Base-by-base conservation (phyloP, 1,284 basidiomycete species). In the Cryptococcus maquisensis region DNA sequence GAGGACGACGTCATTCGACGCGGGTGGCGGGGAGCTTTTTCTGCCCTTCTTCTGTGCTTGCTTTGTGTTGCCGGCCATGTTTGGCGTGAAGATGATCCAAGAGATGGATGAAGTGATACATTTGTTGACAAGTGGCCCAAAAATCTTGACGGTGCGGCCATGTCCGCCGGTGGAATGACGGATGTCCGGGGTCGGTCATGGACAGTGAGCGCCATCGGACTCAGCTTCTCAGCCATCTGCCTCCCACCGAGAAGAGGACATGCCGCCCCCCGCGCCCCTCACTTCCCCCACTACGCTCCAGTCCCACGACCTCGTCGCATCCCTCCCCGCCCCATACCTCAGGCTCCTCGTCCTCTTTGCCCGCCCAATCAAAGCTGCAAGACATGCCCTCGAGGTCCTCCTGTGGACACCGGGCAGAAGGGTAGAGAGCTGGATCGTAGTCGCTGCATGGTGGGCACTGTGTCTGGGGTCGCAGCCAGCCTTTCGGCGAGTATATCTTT, bases 381-480 rank as follows among this genome's bases (percentile, higher is more conserved):
- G 83, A n/a, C 76, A 75, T 55, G 49, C 72, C 0, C 67, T 81
- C 2, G 83, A 89, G 67, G 74, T 87, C 0, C 36, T 84, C 10
- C 80, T 79, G 57, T 92, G 89, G 89, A 76, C 79, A 43, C 74
- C 79, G 0, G 68, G 77, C 21, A 71, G 77, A 9, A 83, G 82
- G 78, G 83, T 86, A 56, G 82, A 88, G 54, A 83, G 84, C 60
- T 87, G 82, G 79, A 80, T 90, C 2, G 71, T 82, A 0, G 72
- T 93, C 26, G 84, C 80, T 0, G 70, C 70, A 0, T 90, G 88
- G 88, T 93, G 89, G 87, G 81, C 81, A 0, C 35, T 84, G n/a
- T 90, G 87, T 74, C 77, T 91, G 39, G 79, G 85, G 24, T 76
- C 82, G 2, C 80, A 81, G 21, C 73, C 78, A 16, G 77, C 78